A percentile compares a stretch with the other conserved stretches of the same genome.
Evolutionary conservation across 106 monocot species (phyloP).

Genomic region (Hemerocallis citrina): DNA sequence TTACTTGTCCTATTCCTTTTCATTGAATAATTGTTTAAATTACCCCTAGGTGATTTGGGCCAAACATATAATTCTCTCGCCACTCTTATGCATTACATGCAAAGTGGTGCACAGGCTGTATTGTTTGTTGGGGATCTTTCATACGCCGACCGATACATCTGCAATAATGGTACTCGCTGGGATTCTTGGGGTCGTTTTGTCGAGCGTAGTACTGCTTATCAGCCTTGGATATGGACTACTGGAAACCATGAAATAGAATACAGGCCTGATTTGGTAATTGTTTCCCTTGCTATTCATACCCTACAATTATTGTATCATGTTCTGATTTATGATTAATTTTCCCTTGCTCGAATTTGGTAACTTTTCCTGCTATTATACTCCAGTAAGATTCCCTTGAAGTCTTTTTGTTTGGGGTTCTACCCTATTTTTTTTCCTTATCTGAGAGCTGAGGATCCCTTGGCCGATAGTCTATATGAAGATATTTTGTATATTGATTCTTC

Average conservation of each 20-base stretch:
- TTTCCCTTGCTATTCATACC: neutral
- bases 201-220: slow-evolving; percentile 72
- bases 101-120: slow-evolving; percentile 57
- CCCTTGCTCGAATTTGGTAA: no score
- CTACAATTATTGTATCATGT: neutral
- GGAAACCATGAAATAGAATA: slow-evolving; percentile 99
- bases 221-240: slow-evolving; percentile 80
- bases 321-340: no score
- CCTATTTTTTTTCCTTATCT: no score
- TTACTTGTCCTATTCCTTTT: no score
- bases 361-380: no score
- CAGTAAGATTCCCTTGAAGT: no score
- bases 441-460: no score
- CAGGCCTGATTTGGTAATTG: slow-evolving; percentile 70
- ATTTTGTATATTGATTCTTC: no score
- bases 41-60: slow-evolving; percentile 87
- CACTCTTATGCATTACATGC: slow-evolving; percentile 87
- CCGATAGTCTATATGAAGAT: no score
- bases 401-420: neutral
- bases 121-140: slow-evolving; percentile 93
- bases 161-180: slow-evolving; percentile 83
- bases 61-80: slow-evolving; percentile 96
- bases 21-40: no score
- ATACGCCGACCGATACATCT: slow-evolving; percentile 79
- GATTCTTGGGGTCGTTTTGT: slow-evolving; percentile 84